Evolutionary conservation across 1,139 yeast genomes (phyloP).

Genomic region (Nadsonia commutata): DNA sequence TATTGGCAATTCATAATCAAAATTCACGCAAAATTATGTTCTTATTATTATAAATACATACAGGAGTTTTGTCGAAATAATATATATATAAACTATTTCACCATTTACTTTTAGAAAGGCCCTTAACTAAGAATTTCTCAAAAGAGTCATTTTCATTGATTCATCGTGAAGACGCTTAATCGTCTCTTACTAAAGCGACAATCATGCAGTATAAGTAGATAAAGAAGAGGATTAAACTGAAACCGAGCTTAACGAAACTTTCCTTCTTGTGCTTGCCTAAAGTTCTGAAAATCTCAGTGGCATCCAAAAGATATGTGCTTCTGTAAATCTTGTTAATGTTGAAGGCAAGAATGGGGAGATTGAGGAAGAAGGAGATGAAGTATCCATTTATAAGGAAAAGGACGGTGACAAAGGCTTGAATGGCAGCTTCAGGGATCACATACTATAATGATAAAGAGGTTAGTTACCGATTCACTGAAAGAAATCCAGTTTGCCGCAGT

Average conservation of each 20-base stretch:
- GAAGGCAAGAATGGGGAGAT: slow-evolving; percentile 65
- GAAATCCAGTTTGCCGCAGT: too few species aligned
- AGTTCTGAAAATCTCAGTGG: slow-evolving; percentile 89
- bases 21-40: too few species aligned
- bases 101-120: too few species aligned
- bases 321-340: slow-evolving; percentile 53
- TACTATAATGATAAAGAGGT: slow-evolving; percentile 20
- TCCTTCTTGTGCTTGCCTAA: slow-evolving; percentile 79
- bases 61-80: too few species aligned
- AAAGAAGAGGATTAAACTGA: slow-evolving; percentile 78
- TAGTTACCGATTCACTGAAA: too few species aligned
- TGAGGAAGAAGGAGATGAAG: slow-evolving; percentile 74
- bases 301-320: slow-evolving; percentile 66
- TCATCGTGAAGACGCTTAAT: too few species aligned
- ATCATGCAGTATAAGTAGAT: slow-evolving; percentile 88
- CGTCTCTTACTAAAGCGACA: slow-evolving; percentile 49
- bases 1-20: too few species aligned
- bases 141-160: too few species aligned
- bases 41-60: too few species aligned
- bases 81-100: too few species aligned
- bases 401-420: slow-evolving; percentile 54
- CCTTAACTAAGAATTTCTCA: too few species aligned
- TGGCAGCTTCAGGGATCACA: slow-evolving; percentile 71
- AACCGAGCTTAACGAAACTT: slow-evolving; percentile 71
- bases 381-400: slow-evolving; percentile 67